phyloP scores from a whole-genome alignment of 1,284 basidiomycete genomes.

The Ustilago vetiveriae region DNA sequence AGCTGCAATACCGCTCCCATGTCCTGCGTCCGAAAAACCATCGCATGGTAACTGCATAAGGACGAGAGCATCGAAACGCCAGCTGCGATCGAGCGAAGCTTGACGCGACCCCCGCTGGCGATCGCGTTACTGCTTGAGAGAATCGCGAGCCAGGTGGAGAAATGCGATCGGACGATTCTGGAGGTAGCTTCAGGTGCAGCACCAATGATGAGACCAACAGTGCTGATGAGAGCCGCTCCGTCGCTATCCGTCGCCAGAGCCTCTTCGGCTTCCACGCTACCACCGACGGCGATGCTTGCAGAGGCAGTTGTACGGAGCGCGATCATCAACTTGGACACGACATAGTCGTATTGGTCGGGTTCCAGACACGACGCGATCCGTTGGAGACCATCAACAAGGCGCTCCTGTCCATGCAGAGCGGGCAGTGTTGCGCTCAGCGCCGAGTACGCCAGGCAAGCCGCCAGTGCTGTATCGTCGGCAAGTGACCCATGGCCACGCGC shows the following conservation, averaged over 20 bases:
- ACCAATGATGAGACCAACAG: slow-evolving; percentile 31
- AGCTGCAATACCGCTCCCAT: slow-evolving; percentile 26
- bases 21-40: slow-evolving; percentile 36
- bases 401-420: slow-evolving; percentile 14
- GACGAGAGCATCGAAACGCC: slow-evolving; percentile 12
- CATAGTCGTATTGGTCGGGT: slow-evolving; percentile 9
- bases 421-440: slow-evolving; percentile 14
- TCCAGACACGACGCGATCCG: slow-evolving; percentile 23
- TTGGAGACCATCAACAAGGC: slow-evolving; percentile 12
- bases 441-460: slow-evolving; percentile 14
- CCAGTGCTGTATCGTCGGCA: not conserved
- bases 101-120: not conserved
- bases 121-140: slow-evolving; percentile 1
- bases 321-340: slow-evolving; percentile 8
- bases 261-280: not conserved
- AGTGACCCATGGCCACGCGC: not conserved
- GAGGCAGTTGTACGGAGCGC: slow-evolving; percentile 1
- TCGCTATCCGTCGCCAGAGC: slow-evolving; percentile 8
- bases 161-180: slow-evolving; percentile 22
- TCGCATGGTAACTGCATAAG: slow-evolving; percentile 40
- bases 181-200: slow-evolving; percentile 44
- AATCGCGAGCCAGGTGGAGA: slow-evolving; percentile 31
- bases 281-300: not conserved
- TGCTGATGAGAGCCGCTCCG: slow-evolving; percentile 18
- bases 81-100: slow-evolving; percentile 8